phyloP scores from a whole-genome alignment of 2,329 filamentous ascomycete genomes.

The Claviceps spartinae region DNA sequence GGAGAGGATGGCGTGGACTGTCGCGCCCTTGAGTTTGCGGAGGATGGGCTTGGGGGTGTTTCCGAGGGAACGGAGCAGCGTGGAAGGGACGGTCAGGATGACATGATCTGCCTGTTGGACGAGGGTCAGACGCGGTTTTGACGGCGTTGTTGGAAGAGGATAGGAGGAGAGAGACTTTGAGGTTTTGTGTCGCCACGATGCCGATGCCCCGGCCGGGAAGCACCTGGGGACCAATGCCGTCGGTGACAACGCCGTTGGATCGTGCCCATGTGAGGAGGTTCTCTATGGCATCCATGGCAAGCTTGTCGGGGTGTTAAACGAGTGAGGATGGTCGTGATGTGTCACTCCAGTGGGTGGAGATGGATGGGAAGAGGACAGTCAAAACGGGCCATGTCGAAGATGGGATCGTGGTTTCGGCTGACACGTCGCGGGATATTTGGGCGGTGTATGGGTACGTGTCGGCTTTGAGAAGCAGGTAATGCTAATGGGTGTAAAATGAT shows the following conservation, averaged over 20 bases:
- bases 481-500: too few species aligned
- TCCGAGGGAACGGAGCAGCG: conserved; percentile 50
- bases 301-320: background rate
- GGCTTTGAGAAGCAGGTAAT: too few species aligned
- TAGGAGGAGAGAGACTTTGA: conserved; percentile 37
- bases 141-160: background rate
- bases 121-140: too few species aligned
- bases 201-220: conserved; percentile 67
- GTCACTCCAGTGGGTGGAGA: background rate
- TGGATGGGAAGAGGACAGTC: background rate
- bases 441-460: too few species aligned
- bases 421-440: background rate
- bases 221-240: conserved; percentile 50
- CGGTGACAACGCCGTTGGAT: conserved; percentile 48
- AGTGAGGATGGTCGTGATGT: background rate
- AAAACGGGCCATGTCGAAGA: conserved; percentile 1
- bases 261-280: conserved; percentile 56
- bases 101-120: conserved; percentile 28
- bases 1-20: conserved; percentile 61
- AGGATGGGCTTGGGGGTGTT: conserved; percentile 41
- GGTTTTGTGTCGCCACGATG: conserved; percentile 53
- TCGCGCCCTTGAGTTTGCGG: conserved; percentile 35
- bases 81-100: conserved; percentile 51
- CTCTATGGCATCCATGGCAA: conserved; percentile 16
- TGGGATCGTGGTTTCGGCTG: background rate